Base-by-base conservation (phyloP, 2,329 filamentous ascomycete species). In the Aspergillus chevalieri region DNA sequence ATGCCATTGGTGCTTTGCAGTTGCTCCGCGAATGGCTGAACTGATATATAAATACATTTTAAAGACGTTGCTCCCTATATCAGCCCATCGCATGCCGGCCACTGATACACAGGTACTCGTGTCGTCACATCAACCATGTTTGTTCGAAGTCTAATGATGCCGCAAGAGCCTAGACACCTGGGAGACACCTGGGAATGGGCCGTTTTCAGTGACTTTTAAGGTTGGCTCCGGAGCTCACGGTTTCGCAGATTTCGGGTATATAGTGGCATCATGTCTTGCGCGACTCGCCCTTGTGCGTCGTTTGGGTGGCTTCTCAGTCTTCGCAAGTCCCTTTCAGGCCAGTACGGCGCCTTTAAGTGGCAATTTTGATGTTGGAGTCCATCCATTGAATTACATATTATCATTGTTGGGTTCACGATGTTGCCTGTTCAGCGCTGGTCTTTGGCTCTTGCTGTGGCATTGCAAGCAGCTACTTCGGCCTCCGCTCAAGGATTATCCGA, bases 401-500 rank as follows among this genome's bases (percentile, higher is more conserved):
- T 10, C 8, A 41, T 22, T 41, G n/a, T 41, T 41, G 34, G 21
- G 42, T 48, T 44, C 46, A 54, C 22, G 8, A 61, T 58, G 52
- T 44, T 51, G 15, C 34, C 48, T 10, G 45, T 33, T 24, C 33
- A 38, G 22, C 46, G 36, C 43, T 46, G 30, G 14, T 33, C 55
- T 12, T 21, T 49, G 36, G 43, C 54, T 22, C 38, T 59, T 30
- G 46, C 47, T 36, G 43, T 61, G 36, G 42, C 51, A 28, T 50
- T 62, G 15, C 49, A 58, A 17, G 39, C 49, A 3, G 36, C 55
- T 17, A 43, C 54, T 21, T 52, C 60, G 19, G 56, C 50, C 33
- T 54, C 50, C 17, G 61, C 65, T 10, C 58, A 68, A 49, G 60
- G 55, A 5, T 54, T 64, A 19, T 53, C 55, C 12, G 61, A 68